Percentiles rank a stretch among this genome's conserved stretches.
Evolutionary conservation across 345 rosid species (phyloP).

Genomic region (Cardamine occulta): DNA sequence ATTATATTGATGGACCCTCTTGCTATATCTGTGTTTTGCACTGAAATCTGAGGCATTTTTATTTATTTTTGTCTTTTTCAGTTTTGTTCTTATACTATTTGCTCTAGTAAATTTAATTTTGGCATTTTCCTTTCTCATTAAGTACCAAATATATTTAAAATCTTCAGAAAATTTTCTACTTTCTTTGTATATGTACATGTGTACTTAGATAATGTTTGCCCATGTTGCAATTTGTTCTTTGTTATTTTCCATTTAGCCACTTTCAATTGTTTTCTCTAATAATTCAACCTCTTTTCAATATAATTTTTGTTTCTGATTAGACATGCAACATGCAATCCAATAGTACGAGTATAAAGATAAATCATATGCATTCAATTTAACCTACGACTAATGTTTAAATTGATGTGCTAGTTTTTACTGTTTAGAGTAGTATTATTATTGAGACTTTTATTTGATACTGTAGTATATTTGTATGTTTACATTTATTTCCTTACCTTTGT

Average conservation of each 20-base stretch:
- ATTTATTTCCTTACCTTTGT: slow-evolving; percentile 18
- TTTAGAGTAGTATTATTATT: not conserved
- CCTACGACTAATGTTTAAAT: not conserved
- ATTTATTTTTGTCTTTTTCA: slow-evolving; percentile 36
- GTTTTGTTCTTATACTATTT: slow-evolving; percentile 38
- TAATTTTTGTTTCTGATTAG: not conserved
- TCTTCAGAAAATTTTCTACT: not conserved
- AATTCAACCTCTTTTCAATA: slow-evolving; percentile 9
- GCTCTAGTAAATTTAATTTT: slow-evolving; percentile 18
- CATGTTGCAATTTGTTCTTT: slow-evolving; percentile 39
- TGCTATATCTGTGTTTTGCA: slow-evolving; percentile 41
- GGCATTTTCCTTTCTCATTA: slow-evolving; percentile 15
- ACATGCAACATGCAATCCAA: slow-evolving; percentile 31
- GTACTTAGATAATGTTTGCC: slow-evolving; percentile 27
- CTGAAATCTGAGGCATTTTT: slow-evolving; percentile 39
- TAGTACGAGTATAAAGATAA: not conserved
- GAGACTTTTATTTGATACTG: not conserved
- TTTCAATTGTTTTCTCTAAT: slow-evolving; percentile 42
- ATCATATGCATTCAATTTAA: slow-evolving; percentile 1
- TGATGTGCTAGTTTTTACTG: slow-evolving; percentile 2
- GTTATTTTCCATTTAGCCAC: slow-evolving; percentile 42
- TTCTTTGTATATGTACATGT: slow-evolving; percentile 6
- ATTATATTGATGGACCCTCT: slow-evolving; percentile 38
- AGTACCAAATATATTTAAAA: slow-evolving; percentile 10
- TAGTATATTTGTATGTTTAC: not conserved